Evolutionary conservation across 164 flowering plant genomes (phyloP), one percentile per base, ranked within the genome.

Genomic region (Pachysandra terminalis): DNA sequence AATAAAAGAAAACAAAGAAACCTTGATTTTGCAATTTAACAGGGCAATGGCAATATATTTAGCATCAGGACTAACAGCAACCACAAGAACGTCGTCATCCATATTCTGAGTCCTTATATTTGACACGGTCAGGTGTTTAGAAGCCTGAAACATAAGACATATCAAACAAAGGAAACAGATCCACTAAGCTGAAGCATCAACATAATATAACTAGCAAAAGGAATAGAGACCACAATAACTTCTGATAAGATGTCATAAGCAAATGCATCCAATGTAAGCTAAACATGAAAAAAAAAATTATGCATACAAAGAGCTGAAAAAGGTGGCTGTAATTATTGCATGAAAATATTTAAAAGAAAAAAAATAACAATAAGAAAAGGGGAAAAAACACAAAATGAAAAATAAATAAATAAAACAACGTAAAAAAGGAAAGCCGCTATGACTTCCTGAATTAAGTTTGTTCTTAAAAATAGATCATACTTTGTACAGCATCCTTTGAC

Each of bases 31-130:
- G 78, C 78, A 79, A 78, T 96, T 93, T 76, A 87, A 76, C 65
- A 96, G 72, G 22, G 98, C 91, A 77, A 84, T 88, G 68, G 91
- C 96, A 71, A 96, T 81, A 74, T 88, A 85, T 77, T 93, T 93
- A 52, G 90, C 82, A 80, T 93, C 95, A 53, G 93, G 93, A 67
- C 95, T 90, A 55, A 90, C 71, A 51, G 82, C 88, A 71, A 93
- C 83, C 49, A 70, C 91, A 28, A 81, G 76, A 78, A 86, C 98
- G 77, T 87, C 99, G 74, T 88, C 87, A 63, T 86, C 82, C 98
- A 96, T 86, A 71, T 82, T 87, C 86, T 83, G 65, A 51, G 83
- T 83, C 77, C 77, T 83, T 27, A 73, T 75, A 75, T 87, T 83
- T 63, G 85, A 75, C 58, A 86, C 84, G 16, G 82, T 71, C 35